These are phyloP conservation scores for Dipteronia sinensis DNA, from an alignment of 345 rosid species.

Conservation along the genomic window DNA sequence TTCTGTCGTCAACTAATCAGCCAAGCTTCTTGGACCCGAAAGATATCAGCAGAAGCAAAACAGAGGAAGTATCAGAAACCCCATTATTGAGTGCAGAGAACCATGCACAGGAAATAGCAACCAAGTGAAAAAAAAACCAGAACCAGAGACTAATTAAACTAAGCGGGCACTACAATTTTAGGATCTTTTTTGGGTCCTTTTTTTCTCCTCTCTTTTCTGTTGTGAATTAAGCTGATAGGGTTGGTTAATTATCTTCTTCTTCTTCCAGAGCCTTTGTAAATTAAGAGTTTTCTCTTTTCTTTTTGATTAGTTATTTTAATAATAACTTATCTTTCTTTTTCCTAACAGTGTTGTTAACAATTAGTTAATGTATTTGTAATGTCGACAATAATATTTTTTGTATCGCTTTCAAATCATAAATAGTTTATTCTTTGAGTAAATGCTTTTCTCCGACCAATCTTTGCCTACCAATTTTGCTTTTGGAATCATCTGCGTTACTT, in stretches of 20 bases:
- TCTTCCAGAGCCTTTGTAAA: neutral
- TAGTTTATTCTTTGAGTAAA: too few species aligned
- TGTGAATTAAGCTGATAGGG: neutral
- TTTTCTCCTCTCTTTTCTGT: too few species aligned
- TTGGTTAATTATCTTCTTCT: neutral
- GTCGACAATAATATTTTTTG: too few species aligned
- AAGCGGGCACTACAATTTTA: neutral
- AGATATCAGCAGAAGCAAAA: slow-evolving; percentile 28
- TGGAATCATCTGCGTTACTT: too few species aligned
- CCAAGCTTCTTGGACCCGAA: slow-evolving; percentile 63
- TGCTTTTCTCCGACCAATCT: too few species aligned
- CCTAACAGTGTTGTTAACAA: too few species aligned
- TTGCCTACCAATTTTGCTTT: too few species aligned
- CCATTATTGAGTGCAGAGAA: neutral
- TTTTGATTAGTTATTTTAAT: too few species aligned
- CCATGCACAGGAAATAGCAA: neutral
- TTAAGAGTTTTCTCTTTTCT: neutral
- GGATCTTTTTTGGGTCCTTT: too few species aligned
- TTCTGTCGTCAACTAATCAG: slow-evolving; percentile 72
- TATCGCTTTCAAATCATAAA: too few species aligned
- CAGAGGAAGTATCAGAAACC: slow-evolving; percentile 12
- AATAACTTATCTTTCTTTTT: too few species aligned
- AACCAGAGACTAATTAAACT: neutral
- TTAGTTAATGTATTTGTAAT: too few species aligned
- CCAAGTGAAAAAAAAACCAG: neutral